A percentile compares a stretch with the other conserved stretches of the same genome.
phyloP scores from a whole-genome alignment of 805 yeast species.

The Cyberlindnera maclurae region DNA sequence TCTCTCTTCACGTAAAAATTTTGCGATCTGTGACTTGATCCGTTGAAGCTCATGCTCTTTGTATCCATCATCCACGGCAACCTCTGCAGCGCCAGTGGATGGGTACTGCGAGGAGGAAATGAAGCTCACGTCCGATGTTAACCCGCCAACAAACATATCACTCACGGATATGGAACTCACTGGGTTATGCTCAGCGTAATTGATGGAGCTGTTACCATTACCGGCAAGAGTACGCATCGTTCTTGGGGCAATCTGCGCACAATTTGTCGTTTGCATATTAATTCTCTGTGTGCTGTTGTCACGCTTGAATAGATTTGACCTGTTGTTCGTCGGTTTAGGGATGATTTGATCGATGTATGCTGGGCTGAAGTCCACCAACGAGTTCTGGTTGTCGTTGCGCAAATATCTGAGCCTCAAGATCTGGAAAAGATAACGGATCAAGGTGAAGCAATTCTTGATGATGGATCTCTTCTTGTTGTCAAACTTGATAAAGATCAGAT shows the following conservation, averaged over 20 bases:
- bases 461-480: constrained; percentile 28
- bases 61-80: constrained; percentile 19
- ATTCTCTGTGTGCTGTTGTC: background rate
- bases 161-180: constrained; percentile 20
- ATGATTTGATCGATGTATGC: constrained; percentile 22
- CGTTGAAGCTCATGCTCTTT: constrained; percentile 24
- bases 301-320: constrained; percentile 12
- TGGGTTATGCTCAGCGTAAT: constrained; percentile 12
- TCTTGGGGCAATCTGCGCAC: constrained; percentile 28
- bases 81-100: constrained; percentile 1
- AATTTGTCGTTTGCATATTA: constrained; percentile 20
- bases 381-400: constrained; percentile 15
- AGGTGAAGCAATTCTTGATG: constrained; percentile 26
- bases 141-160: constrained; percentile 23
- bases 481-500: constrained; percentile 26
- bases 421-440: constrained; percentile 27
- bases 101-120: background rate
- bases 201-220: constrained; percentile 11
- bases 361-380: constrained; percentile 19
- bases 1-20: constrained; percentile 23
- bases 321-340: constrained; percentile 20
- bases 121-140: constrained; percentile 17
- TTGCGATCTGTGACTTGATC: constrained; percentile 23
- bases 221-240: constrained; percentile 24
- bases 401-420: constrained; percentile 24